Percentiles rank a stretch among this genome's conserved stretches.
These are phyloP conservation scores for Elongisporangium prolatum DNA, from an alignment of 352 stramenopile genomes.

Conservation along the genomic window DNA sequence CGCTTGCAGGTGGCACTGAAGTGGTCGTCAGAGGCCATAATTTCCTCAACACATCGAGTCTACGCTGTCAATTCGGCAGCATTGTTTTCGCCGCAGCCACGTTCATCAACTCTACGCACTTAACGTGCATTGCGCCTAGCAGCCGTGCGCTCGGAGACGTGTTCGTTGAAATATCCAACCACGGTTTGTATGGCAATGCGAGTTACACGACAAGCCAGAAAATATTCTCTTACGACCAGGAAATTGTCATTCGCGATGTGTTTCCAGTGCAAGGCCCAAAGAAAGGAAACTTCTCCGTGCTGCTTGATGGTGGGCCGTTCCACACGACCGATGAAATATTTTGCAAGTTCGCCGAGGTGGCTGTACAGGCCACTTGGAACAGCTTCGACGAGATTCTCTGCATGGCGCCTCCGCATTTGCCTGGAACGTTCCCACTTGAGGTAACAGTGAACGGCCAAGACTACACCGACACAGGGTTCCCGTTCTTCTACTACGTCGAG, in stretches of 20 bases:
- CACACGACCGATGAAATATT: conserved; percentile 54
- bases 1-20: conserved; percentile 74
- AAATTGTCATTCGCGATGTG: conserved; percentile 58
- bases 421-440: conserved; percentile 75
- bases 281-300: conserved; percentile 87
- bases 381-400: conserved; percentile 74
- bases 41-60: conserved; percentile 61
- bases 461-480: conserved; percentile 56
- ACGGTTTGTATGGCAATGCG: conserved; percentile 25
- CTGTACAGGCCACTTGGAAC: conserved; percentile 59
- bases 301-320: conserved; percentile 82
- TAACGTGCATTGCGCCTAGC: conserved; percentile 72
- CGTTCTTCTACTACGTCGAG: conserved; percentile 85
- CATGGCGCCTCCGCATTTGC: conserved; percentile 56
- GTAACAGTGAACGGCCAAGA: conserved; percentile 93
- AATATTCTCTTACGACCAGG: conserved; percentile 83
- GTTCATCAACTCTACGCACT: conserved; percentile 57
- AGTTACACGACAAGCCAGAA: conserved; percentile 33
- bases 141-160: conserved; percentile 23
- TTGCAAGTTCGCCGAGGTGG: conserved; percentile 82
- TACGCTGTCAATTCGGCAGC: conserved; percentile 69
- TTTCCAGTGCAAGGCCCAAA: conserved; percentile 71
- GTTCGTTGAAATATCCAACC: conserved; percentile 70
- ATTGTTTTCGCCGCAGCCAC: conserved; percentile 31
- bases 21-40: conserved; percentile 70